These are phyloP conservation scores for Symbiotaphrina buchneri DNA, from an alignment of 495 filamentous ascomycete species.

Conservation along the genomic window DNA sequence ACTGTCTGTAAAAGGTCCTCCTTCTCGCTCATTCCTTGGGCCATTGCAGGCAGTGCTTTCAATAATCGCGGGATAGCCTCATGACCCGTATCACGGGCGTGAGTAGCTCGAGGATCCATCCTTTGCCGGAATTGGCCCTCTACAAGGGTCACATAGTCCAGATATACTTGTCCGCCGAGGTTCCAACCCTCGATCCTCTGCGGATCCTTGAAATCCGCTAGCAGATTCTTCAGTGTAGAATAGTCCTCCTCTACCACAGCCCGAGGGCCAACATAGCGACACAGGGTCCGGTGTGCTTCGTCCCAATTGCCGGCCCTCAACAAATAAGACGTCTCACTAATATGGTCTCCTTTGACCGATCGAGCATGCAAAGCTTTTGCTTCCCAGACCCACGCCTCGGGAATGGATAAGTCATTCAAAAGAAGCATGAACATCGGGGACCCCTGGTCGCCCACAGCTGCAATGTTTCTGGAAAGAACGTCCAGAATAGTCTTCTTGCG, in stretches of 20 bases:
- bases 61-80: neutral
- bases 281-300: conserved; percentile 68
- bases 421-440: conserved; percentile 29
- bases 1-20: neutral
- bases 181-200: conserved; percentile 38
- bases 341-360: conserved; percentile 34
- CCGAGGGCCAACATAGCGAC: conserved; percentile 50
- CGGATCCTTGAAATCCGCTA: conserved; percentile 40
- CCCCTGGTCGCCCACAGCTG: conserved; percentile 22
- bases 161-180: conserved; percentile 57
- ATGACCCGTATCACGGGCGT: conserved; percentile 1
- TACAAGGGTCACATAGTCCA: conserved; percentile 49
- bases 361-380: conserved; percentile 71
- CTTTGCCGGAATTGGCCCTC: conserved; percentile 4
- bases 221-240: conserved; percentile 31
- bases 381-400: conserved; percentile 59
- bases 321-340: conserved; percentile 47
- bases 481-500: conserved; percentile 45
- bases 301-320: conserved; percentile 51
- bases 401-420: conserved; percentile 36
- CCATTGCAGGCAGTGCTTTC: neutral
- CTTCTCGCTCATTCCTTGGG: neutral
- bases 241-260: conserved; percentile 63
- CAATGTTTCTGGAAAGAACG: conserved; percentile 43
- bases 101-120: too few relatives aligned